phyloP scores from a whole-genome alignment of 805 yeast genomes.

The Nakazawaea wickerhamii region DNA sequence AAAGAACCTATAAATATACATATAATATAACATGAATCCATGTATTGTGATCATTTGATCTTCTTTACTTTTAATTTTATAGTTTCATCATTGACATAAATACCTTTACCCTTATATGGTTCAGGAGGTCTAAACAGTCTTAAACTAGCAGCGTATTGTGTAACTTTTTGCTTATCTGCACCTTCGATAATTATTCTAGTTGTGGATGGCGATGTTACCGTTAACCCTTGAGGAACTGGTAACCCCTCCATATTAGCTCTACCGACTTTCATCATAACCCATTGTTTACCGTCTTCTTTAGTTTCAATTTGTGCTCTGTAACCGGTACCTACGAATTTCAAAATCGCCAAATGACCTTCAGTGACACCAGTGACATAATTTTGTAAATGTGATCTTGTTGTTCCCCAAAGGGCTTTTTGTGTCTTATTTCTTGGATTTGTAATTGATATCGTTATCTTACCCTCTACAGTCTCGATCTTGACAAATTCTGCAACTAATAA shows the following conservation, averaged over 20 bases:
- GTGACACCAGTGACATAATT: conserved; percentile 83
- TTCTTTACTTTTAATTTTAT: conserved; percentile 87
- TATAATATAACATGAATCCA: neutral
- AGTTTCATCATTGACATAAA: conserved; percentile 86
- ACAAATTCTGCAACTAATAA: conserved; percentile 73
- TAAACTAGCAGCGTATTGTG: conserved; percentile 80
- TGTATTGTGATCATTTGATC: conserved; percentile 55
- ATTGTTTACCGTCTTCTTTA: conserved; percentile 39
- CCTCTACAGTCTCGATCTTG: conserved; percentile 32
- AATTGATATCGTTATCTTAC: conserved; percentile 50
- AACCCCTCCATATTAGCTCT: conserved; percentile 76
- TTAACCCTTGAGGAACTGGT: conserved; percentile 70
- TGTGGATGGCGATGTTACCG: conserved; percentile 75
- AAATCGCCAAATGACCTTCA: conserved; percentile 85
- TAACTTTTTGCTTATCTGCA: conserved; percentile 79
- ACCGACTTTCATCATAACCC: conserved; percentile 80
- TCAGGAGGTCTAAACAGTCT: conserved; percentile 92
- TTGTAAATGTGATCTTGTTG: conserved; percentile 70
- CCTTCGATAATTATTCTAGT: conserved; percentile 86
- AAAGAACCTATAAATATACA: neutral
- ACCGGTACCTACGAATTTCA: conserved; percentile 94
- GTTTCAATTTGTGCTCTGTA: conserved; percentile 81
- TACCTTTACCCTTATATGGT: conserved; percentile 98
- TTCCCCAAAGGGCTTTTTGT: conserved; percentile 95
- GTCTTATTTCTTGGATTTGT: conserved; percentile 47